Base-by-base conservation (phyloP, 768 basidiomycete species). In the Kwoniella newhampshirensis region DNA sequence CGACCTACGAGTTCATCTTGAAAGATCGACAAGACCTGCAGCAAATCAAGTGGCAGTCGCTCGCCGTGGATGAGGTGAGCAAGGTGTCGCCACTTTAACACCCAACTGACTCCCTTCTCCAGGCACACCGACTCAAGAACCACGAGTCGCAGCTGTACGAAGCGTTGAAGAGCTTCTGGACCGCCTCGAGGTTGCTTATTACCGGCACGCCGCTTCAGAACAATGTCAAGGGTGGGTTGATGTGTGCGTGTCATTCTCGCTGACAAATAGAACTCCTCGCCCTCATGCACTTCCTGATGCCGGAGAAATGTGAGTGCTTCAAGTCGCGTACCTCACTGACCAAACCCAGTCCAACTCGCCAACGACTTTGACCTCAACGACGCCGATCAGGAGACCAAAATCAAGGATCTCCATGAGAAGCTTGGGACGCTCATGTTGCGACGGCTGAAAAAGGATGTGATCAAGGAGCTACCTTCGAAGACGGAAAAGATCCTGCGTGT, bases 211-310 rank as follows among this genome's bases (percentile, higher is more conserved):
- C 96, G 23, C 80, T 99, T 52, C 96, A 99, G 77, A 99, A 99
- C 80, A 99, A 96, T 73, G 94, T 99, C 67, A 97, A 91, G 81
- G 93, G 93, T 91, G 66, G 41, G 81, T 70, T 4, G 41, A 2
- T 27, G 25, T 9, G 46, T 6, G 32, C 21, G 7, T 23, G 50
- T 40, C 18, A 39, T 35, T n/a, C 36, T 36, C 4, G 44, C 44
- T 30, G 37, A 53, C 50, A 43, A 51, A 6, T 71, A 96, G 96
- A 99, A 77, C 79, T 99, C 32, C 81, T 98, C 39, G 91, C 96
- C 8, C 79, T 98, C 76, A 98, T 98, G 94, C 96, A 98, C 76
- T 99, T 99, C 82, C 81, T 98, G 64, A 96, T 96, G 89, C 96
- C 96, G 7, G 93, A 98, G 70, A 91, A 90, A 80, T 99, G 91